Evolutionary conservation across 345 rosid species (phyloP), one percentile per base, ranked within the genome.

Genomic region (Populus davidiana): DNA sequence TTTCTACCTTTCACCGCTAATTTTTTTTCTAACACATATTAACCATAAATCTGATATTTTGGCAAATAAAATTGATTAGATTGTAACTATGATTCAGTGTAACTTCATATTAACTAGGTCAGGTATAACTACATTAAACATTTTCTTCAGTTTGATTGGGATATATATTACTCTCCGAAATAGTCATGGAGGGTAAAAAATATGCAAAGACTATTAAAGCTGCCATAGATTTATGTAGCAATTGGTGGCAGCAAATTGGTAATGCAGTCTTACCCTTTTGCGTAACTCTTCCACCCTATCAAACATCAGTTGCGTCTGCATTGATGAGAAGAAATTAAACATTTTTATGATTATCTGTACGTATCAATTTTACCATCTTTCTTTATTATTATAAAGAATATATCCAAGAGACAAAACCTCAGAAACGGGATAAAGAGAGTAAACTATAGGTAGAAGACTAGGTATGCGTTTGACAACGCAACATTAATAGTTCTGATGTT

Each of bases 271-370:
- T 73, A 84, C 86, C 85, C 41, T 75, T 70, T 80, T 36, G 54
- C 39, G 80, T 14, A 86, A 68, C 64, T 79, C 77, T 68, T 86
- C 86, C 75, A 81, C 6, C 11, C 75, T 80, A 31, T 77, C 81
- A 6, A 71, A 27, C 74, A 81, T 65, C 73, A 83, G 1, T 5
- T 81, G 78, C 39, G 67, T 75, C 86, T 86, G 85, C 77, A 81
- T 56, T 61, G 21, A 76, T 35, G 54, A 52, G 3, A 5, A 20
- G 52, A 50, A 39, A n/a, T 16, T 12, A 18, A 27, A 13, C 23
- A 67, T 52, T 52, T 1, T 52, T 52, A 52, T 16, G 54, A 18
- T 49, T 6, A 17, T 49, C 20, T 16, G 5, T 25, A 25, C 25
- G 25, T 5, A 17, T 6, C 59, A 20, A 20, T 52, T 52, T 52